These are phyloP conservation scores for Tuber microsphaerosporum DNA, from an alignment of 495 filamentous ascomycete genomes.

Conservation along the genomic window DNA sequence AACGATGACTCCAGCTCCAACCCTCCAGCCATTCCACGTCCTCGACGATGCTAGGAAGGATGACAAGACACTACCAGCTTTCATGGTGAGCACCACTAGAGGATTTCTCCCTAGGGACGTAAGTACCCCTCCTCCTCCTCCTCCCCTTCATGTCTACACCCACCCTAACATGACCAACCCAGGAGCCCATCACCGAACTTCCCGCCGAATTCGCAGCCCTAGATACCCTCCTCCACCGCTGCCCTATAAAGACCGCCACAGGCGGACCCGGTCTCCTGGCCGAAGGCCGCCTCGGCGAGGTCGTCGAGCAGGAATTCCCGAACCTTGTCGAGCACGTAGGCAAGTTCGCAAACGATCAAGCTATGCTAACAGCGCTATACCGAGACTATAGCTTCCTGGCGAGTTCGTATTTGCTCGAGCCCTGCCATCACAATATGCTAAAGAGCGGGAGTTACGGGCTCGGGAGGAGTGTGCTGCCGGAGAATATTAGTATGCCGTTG, in stretches of 20 bases:
- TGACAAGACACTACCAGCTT: conserved; percentile 60
- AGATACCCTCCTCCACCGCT: conserved; percentile 60
- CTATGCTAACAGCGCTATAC: conserved; percentile 73
- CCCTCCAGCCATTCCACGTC: conserved; percentile 43
- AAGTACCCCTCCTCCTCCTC: background rate
- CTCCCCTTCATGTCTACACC: conserved; percentile 33
- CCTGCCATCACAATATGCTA: conserved; percentile 71
- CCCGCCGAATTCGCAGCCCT: conserved; percentile 64
- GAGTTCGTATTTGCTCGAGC: conserved; percentile 83
- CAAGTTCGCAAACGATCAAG: conserved; percentile 60
- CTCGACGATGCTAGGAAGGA: conserved; percentile 55
- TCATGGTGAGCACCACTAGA: conserved; percentile 77
- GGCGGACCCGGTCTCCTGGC: conserved; percentile 73
- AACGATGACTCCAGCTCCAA: conserved; percentile 20
- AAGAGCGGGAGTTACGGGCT: conserved; percentile 63
- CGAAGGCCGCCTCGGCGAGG: conserved; percentile 60
- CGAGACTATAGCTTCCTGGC: conserved; percentile 85
- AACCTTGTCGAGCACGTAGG: conserved; percentile 66
- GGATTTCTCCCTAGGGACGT: conserved; percentile 64
- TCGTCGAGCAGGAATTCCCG: conserved; percentile 58
- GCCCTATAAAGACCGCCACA: conserved; percentile 63
- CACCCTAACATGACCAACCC: conserved; percentile 41
- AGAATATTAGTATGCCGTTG: conserved; percentile 64
- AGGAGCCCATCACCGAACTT: conserved; percentile 54
- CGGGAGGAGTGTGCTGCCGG: conserved; percentile 62